Conservation (phyloP, 2,329 filamentous ascomycete genomes). For the Nothophaeocryptopus gaeumannii region DNA sequence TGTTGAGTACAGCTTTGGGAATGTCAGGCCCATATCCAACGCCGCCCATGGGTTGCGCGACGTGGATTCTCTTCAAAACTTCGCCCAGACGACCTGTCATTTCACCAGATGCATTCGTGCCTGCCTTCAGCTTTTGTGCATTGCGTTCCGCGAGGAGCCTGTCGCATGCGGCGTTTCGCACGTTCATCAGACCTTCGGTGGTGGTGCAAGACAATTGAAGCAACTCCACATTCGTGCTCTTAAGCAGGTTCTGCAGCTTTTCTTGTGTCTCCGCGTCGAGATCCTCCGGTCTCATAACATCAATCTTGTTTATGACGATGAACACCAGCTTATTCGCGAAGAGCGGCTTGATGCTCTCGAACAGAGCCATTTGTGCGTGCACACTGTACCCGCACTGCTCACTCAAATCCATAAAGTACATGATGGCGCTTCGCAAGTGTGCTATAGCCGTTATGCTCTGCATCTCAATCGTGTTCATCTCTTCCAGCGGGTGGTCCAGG, state of each 20-base stretch:
- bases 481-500: slow-evolving; percentile 91
- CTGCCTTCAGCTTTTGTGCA: slow-evolving; percentile 88
- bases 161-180: slow-evolving; percentile 94
- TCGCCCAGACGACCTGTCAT: slow-evolving; percentile 80
- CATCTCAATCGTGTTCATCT: slow-evolving; percentile 99
- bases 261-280: slow-evolving; percentile 74
- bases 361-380: slow-evolving; percentile 86
- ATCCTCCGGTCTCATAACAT: slow-evolving; percentile 83
- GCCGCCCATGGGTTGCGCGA: slow-evolving; percentile 87
- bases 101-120: slow-evolving; percentile 74
- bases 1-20: slow-evolving; percentile 74
- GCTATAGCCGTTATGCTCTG: slow-evolving; percentile 97
- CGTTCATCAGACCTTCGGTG: slow-evolving; percentile 86
- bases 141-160: slow-evolving; percentile 89
- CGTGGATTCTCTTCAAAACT: slow-evolving; percentile 90
- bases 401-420: slow-evolving; percentile 97
- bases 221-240: slow-evolving; percentile 86
- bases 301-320: slow-evolving; percentile 97
- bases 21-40: slow-evolving; percentile 69
- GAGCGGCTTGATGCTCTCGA: slow-evolving; percentile 92
- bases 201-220: slow-evolving; percentile 94
- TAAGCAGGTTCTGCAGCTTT: slow-evolving; percentile 74
- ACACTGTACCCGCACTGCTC: slow-evolving; percentile 97
- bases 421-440: slow-evolving; percentile 87
- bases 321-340: slow-evolving; percentile 98